Evolutionary conservation across 345 rosid genomes (phyloP), one percentile per base, ranked within the genome.

Genomic region (Passiflora organensis): DNA sequence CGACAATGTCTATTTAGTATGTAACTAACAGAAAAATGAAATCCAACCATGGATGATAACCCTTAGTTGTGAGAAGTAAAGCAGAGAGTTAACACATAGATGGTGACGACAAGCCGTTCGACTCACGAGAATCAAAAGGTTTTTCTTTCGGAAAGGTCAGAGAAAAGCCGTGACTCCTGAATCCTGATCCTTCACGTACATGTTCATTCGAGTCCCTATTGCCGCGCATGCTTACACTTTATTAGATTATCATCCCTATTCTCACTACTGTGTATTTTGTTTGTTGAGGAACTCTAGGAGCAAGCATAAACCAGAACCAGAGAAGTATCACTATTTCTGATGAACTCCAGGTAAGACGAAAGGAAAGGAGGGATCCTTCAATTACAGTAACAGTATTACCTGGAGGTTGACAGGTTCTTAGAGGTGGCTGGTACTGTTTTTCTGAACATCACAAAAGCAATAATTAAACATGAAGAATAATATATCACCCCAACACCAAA

Each of bases 391-490:
- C 34, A 28, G 34, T 8, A 28, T 28, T 74, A 77, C 86, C 86
- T 78, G 57, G 83, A 71, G 72, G 64, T 64, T 62, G 73, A 57
- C 62, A 64, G 21, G 63, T 71, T 67, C 38, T 63, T 32, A 45
- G 54, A 64, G 60, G 36, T 23, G 72, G 74, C 17, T 72, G 80
- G 64, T 60, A 72, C 70, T 75, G 85, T 72, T 80, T 74, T 61
- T 75, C 82, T 73, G 67, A 6, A 51, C 42, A 56, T 20, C 32
- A 63, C 17, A 51, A 38, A 41, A 47, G 42, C 10, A 42, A 32
- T 23, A 19, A 52, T n/a, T n/a, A 16, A 47, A 19, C 6, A 24
- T 15, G 1, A 47, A 25, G 12, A 41, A 10, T 14, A 13, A 48
- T 9, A 13, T 4, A 14, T 17, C 13, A 13, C 19, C 22, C 17